These are phyloP conservation scores for Aspergillus tanneri DNA, from an alignment of 2,329 filamentous ascomycete genomes.

Conservation along the genomic window DNA sequence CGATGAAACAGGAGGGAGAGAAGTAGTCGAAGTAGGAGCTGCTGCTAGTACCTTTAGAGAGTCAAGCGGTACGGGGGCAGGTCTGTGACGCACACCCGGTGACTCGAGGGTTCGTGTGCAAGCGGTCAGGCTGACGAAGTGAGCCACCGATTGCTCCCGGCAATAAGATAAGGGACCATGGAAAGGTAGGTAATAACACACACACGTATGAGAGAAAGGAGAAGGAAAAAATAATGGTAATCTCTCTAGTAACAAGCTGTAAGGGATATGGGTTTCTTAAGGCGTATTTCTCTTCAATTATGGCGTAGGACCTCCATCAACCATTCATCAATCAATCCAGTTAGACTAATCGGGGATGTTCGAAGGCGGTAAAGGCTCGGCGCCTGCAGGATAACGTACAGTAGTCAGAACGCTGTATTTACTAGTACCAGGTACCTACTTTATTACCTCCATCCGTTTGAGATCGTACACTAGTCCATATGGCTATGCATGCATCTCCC, in stretches of 20 bases:
- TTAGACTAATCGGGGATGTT: no score
- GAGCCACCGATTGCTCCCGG: not conserved
- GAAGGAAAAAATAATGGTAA: not conserved
- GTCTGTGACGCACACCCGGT: constrained; percentile 46
- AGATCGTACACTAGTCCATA: no score
- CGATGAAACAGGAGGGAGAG: constrained; percentile 14
- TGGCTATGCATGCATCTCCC: no score
- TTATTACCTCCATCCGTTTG: no score
- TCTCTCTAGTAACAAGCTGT: not conserved
- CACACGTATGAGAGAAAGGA: not conserved
- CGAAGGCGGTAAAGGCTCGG: not conserved
- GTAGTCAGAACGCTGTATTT: not conserved
- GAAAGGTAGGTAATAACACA: not conserved
- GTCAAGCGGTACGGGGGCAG: constrained; percentile 14
- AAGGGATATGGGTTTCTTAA: not conserved
- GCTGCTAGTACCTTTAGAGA: no score
- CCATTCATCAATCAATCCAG: not conserved
- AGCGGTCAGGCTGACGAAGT: constrained; percentile 15
- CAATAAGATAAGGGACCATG: not conserved
- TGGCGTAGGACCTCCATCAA: no score
- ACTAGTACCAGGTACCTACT: not conserved
- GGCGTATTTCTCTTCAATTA: no score
- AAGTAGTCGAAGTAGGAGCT: constrained; percentile 13
- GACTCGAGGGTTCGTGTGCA: constrained; percentile 35
- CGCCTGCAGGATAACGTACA: not conserved